Evolutionary conservation across 75 land plant genomes (phyloP).

Genomic region (Ceratopteris richardii): DNA sequence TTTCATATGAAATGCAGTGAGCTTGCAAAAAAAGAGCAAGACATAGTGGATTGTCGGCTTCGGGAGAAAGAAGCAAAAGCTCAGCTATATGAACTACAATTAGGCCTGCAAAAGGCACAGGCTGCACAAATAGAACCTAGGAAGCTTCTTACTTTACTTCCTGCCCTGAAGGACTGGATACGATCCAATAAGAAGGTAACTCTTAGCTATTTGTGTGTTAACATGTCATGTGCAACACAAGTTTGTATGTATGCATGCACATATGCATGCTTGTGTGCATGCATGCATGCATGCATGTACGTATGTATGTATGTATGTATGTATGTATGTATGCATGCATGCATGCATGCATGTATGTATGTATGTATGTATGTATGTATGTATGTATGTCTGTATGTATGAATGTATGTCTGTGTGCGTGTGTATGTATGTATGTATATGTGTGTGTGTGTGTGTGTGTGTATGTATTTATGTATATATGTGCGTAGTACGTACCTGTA

Average conservation of each 20-base stretch:
- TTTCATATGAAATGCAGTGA: conserved; percentile 11
- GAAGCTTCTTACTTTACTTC: conserved; percentile 16
- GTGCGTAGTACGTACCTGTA: no score
- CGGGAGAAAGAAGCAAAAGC: conserved; percentile 23
- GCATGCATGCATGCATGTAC: neutral
- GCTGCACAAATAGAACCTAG: conserved; percentile 11
- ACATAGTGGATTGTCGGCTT: conserved; percentile 30
- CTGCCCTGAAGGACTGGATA: conserved; percentile 16
- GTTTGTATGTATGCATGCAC: neutral
- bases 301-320: no score
- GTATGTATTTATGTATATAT: no score
- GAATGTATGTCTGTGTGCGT: no score
- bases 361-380: no score
- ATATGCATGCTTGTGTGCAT: neutral
- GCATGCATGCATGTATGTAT: no score
- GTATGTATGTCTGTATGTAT: no score
- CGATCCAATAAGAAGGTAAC: conserved; percentile 11
- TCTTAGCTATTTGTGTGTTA: neutral
- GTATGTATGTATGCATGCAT: no score
- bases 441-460: no score
- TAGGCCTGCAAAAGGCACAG: conserved; percentile 15
- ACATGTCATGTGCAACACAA: neutral
- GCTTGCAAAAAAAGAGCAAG: conserved; percentile 31
- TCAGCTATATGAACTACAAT: conserved; percentile 23
- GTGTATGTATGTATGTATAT: no score